phyloP scores from a whole-genome alignment of 179 eudicot species.

The Beta lomatogona region DNA sequence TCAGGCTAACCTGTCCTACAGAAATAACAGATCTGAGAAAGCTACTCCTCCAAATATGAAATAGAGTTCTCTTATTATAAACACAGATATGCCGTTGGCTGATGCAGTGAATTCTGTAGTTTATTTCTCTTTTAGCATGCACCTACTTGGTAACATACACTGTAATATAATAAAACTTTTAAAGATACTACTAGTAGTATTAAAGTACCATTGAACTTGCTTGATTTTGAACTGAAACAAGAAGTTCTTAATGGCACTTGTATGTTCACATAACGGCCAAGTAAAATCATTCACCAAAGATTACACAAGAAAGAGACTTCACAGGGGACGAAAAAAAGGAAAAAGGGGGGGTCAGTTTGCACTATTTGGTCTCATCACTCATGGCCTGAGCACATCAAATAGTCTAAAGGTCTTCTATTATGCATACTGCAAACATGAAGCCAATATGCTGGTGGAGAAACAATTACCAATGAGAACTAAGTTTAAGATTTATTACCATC shows the following conservation, averaged over 20 bases:
- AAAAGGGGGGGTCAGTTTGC: background rate
- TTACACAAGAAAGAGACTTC: background rate
- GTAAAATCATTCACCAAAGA: background rate
- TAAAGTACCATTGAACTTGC: background rate
- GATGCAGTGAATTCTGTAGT: background rate
- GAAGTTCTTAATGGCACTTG: background rate
- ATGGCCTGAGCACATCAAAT: background rate
- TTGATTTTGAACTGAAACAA: background rate
- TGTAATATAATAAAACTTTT: background rate
- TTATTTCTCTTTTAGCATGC: background rate
- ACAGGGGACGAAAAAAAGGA: background rate
- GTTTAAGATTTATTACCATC: constrained; percentile 29
- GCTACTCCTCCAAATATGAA: background rate
- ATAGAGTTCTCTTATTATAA: background rate
- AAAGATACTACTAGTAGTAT: background rate
- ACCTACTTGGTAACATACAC: background rate
- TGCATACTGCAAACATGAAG: background rate
- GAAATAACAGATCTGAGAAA: background rate
- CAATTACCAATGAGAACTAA: background rate
- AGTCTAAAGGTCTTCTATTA: too few species aligned
- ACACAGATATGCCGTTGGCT: background rate
- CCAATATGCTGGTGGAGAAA: background rate
- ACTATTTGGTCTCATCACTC: too few species aligned
- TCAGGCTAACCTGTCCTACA: background rate
- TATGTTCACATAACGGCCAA: background rate